A percentile compares a stretch with the other conserved stretches of the same genome.
Evolutionary conservation across 441 rosid species (phyloP).

Genomic region (Jatropha podagrica): DNA sequence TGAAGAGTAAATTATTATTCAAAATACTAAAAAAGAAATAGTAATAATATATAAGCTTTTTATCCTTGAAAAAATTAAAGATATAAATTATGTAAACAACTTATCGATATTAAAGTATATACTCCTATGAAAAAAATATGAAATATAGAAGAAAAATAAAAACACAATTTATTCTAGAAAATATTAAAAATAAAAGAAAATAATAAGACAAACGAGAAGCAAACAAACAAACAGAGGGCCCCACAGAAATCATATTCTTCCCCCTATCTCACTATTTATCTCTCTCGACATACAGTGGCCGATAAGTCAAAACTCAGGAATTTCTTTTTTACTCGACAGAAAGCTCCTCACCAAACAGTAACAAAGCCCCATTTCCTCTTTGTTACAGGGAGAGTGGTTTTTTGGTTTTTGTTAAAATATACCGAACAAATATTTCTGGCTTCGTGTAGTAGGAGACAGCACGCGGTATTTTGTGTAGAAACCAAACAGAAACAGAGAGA

Average conservation of each 20-base stretch:
- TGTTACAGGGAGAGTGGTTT: neutral
- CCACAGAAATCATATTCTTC: neutral
- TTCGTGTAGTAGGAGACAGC: conserved; percentile 4
- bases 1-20: too few relatives aligned
- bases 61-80: too few relatives aligned
- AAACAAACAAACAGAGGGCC: neutral
- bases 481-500: neutral
- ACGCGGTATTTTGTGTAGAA: conserved; percentile 8
- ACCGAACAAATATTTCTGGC: neutral
- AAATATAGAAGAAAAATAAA: too few relatives aligned
- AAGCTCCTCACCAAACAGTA: neutral
- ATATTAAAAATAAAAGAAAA: too few relatives aligned
- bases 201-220: too few relatives aligned
- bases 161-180: too few relatives aligned
- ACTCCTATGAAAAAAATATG: too few relatives aligned
- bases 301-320: neutral
- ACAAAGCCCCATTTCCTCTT: neutral
- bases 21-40: too few relatives aligned
- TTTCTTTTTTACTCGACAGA: neutral
- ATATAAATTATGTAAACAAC: too few relatives aligned
- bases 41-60: too few relatives aligned
- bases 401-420: neutral
- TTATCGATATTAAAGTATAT: too few relatives aligned
- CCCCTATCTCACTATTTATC: neutral
- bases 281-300: neutral